Evolutionary conservation across 1,284 basidiomycete genomes (phyloP).

Genomic region (Trichosporon sp.): DNA sequence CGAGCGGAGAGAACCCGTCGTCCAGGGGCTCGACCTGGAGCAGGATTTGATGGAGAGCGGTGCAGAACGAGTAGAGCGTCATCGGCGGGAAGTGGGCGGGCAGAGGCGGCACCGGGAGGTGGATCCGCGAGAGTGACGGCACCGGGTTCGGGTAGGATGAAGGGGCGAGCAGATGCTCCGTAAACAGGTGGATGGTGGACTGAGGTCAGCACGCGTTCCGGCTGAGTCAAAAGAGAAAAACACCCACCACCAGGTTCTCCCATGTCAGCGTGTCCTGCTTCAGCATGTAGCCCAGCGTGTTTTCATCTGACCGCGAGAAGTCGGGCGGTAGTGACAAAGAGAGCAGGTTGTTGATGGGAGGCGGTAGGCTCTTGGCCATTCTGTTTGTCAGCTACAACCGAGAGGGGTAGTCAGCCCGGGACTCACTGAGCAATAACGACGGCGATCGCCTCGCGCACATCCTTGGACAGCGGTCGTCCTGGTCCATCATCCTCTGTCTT

Average conservation of each 20-base stretch:
- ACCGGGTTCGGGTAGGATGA: conserved; percentile 53
- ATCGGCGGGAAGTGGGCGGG: conserved; percentile 47
- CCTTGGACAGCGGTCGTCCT: conserved; percentile 32
- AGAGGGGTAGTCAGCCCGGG: neutral
- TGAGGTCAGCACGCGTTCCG: conserved; percentile 31
- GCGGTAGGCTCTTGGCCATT: conserved; percentile 47
- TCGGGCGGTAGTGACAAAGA: conserved; percentile 46
- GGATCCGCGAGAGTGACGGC: conserved; percentile 44
- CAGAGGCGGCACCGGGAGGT: conserved; percentile 46
- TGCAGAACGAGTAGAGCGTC: conserved; percentile 50
- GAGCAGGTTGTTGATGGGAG: conserved; percentile 45
- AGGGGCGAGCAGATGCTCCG: conserved; percentile 48
- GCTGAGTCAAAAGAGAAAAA: neutral
- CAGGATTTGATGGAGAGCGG: conserved; percentile 42
- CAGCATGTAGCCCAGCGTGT: conserved; percentile 48
- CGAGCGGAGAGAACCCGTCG: conserved; percentile 10
- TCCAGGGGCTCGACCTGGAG: conserved; percentile 40
- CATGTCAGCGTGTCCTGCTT: conserved; percentile 45
- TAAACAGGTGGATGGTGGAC: conserved; percentile 47
- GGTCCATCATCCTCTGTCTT: conserved; percentile 18
- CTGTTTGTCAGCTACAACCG: conserved; percentile 31
- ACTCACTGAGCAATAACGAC: conserved; percentile 46
- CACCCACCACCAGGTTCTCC: conserved; percentile 46
- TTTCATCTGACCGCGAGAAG: conserved; percentile 46
- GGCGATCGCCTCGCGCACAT: conserved; percentile 44